Evolutionary conservation across 208 protist genomes (phyloP).

Genomic region (Acanthamoeba culbertsoni): DNA sequence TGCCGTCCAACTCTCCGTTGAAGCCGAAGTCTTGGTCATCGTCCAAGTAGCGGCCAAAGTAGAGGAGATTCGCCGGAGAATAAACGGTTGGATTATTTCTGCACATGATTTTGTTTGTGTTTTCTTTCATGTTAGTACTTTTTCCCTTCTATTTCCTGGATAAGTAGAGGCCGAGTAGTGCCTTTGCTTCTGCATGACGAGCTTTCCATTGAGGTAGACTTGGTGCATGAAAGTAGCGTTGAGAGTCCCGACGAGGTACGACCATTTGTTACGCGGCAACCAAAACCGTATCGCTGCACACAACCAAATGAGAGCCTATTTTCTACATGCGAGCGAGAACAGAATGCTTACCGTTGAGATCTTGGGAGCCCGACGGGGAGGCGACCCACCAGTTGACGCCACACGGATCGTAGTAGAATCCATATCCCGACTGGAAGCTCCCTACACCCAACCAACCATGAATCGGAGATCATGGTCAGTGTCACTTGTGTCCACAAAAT

Average conservation of each 20-base stretch:
- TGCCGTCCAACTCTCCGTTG: conserved; percentile 43
- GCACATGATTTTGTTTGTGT: not conserved
- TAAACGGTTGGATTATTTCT: not conserved
- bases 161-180: not conserved
- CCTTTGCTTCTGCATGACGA: conserved; percentile 18
- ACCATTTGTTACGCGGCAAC: conserved; percentile 33
- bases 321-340: not conserved
- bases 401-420: conserved; percentile 40
- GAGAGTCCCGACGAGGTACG: conserved; percentile 25
- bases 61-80: not conserved
- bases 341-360: not conserved
- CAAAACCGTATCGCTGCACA: not conserved
- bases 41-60: conserved; percentile 33
- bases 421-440: not conserved
- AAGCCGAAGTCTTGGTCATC: conserved; percentile 49
- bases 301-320: not conserved
- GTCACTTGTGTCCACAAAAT: too few relatives aligned
- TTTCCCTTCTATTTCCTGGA: too few relatives aligned
- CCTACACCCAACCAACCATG: not conserved
- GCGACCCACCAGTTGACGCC: conserved; percentile 48
- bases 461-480: not conserved
- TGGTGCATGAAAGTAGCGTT: not conserved
- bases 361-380: not conserved
- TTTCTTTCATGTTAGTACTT: too few relatives aligned
- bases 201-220: conserved; percentile 31